A percentile compares a stretch with the other conserved stretches of the same genome.
These are phyloP conservation scores for Zanthoxylum bungeanum DNA, from an alignment of 345 rosid genomes.

Conservation along the genomic window DNA sequence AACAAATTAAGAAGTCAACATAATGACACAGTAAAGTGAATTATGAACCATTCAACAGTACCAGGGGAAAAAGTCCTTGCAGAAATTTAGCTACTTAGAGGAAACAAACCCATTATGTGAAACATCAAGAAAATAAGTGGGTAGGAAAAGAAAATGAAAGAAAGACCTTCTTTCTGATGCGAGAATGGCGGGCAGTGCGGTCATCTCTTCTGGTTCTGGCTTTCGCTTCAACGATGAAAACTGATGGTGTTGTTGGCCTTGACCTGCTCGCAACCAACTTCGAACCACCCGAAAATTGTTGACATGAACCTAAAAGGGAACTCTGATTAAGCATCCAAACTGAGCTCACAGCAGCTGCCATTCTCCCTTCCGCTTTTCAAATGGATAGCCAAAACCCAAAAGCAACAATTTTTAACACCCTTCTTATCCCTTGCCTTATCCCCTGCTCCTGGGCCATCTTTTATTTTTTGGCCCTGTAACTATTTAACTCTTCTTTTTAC, in stretches of 20 bases:
- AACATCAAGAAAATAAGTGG: not conserved
- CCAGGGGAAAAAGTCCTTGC: too few species aligned
- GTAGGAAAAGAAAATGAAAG: not conserved
- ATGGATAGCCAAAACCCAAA: too few species aligned
- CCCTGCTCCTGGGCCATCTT: not conserved
- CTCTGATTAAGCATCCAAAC: constrained; percentile 9
- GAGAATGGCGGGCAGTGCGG: constrained; percentile 80
- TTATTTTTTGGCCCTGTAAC: not conserved
- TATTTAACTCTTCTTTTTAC: not conserved
- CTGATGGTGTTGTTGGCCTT: constrained; percentile 7
- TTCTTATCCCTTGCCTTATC: not conserved
- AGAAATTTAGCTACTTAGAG: too few species aligned
- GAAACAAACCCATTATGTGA: not conserved
- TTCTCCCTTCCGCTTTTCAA: not conserved
- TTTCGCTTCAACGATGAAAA: constrained; percentile 57
- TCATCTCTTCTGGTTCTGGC: constrained; percentile 61
- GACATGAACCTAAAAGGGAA: constrained; percentile 4
- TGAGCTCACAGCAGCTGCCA: constrained; percentile 3
- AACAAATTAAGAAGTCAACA: not conserved
- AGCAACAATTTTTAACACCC: not conserved
- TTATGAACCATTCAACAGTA: too few species aligned
- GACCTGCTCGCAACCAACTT: not conserved
- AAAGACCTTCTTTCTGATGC: constrained; percentile 87
- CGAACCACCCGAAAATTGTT: not conserved
- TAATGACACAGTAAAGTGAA: not conserved